Evolutionary conservation across 176 grass and related monocot species (phyloP).

Genomic region (Oryza longistaminata): DNA sequence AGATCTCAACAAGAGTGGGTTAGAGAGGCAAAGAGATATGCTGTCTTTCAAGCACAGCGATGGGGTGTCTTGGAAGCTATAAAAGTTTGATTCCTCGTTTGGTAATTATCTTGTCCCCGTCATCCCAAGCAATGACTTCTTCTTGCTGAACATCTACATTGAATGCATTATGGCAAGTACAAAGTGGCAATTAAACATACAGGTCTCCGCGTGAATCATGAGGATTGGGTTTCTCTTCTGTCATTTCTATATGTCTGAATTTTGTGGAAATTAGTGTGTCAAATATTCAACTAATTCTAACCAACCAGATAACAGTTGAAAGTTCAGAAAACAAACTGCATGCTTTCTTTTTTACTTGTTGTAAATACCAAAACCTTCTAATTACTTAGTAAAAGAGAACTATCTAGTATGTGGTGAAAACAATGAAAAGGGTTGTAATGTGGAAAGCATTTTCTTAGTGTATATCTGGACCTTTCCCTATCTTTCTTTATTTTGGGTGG

Average conservation of each 20-base stretch:
- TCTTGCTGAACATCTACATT: too few species aligned
- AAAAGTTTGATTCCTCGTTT: slow-evolving; percentile 83
- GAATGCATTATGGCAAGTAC: too few species aligned
- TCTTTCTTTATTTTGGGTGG: slow-evolving; percentile 18
- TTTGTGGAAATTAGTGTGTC: background rate
- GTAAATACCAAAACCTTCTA: slow-evolving; percentile 20
- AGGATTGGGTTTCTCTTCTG: background rate
- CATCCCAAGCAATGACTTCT: slow-evolving; percentile 55
- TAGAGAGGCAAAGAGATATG: slow-evolving; percentile 74
- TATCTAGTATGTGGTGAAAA: slow-evolving; percentile 20
- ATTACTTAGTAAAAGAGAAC: slow-evolving; percentile 9
- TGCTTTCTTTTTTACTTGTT: background rate
- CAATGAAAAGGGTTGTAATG: slow-evolving; percentile 26
- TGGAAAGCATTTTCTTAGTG: slow-evolving; percentile 35
- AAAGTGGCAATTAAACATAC: background rate
- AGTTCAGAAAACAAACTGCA: background rate
- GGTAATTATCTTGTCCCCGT: slow-evolving; percentile 89
- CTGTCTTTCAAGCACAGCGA: slow-evolving; percentile 73
- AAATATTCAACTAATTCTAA: background rate
- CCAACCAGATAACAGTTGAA: background rate
- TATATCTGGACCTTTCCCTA: background rate
- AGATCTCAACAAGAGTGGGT: slow-evolving; percentile 63
- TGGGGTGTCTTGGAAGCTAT: slow-evolving; percentile 73
- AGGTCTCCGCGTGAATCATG: background rate
- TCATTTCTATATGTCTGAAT: background rate